Evolutionary conservation across 306 rosid species (phyloP).

Genomic region (Rubus idaeus): DNA sequence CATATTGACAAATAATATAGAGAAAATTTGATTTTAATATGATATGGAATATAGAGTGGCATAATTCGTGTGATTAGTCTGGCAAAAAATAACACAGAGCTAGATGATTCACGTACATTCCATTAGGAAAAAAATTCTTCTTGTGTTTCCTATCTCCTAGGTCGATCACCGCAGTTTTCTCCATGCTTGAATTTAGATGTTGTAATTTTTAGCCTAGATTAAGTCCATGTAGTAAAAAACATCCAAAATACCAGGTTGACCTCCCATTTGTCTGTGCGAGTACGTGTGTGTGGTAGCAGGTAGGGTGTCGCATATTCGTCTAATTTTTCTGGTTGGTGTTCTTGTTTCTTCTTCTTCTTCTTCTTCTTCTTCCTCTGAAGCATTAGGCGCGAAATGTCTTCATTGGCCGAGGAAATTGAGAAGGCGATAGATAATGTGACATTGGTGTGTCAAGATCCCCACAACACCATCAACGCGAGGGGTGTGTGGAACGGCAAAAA

Average conservation of each 20-base stretch:
- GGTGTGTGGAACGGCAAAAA: constrained; percentile 7
- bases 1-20: no score
- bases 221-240: not conserved
- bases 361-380: constrained; percentile 3
- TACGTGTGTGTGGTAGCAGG: not conserved
- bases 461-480: not conserved
- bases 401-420: not conserved
- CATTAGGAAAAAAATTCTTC: no score
- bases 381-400: not conserved
- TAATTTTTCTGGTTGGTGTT: not conserved
- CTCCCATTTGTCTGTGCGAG: constrained; percentile 8
- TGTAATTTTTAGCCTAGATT: not conserved
- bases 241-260: constrained; percentile 33
- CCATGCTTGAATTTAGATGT: constrained; percentile 5
- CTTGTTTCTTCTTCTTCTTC: not conserved
- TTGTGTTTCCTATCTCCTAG: no score
- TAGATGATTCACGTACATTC: no score
- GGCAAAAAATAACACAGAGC: no score
- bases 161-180: not conserved
- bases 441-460: constrained; percentile 44
- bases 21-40: no score
- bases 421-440: constrained; percentile 21
- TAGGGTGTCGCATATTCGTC: not conserved
- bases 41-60: no score
- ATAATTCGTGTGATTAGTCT: no score